Evolutionary conservation across 1,139 yeast genomes (phyloP), one percentile per base, ranked within the genome.

Genomic region (Blastobotrys arbuscula): DNA sequence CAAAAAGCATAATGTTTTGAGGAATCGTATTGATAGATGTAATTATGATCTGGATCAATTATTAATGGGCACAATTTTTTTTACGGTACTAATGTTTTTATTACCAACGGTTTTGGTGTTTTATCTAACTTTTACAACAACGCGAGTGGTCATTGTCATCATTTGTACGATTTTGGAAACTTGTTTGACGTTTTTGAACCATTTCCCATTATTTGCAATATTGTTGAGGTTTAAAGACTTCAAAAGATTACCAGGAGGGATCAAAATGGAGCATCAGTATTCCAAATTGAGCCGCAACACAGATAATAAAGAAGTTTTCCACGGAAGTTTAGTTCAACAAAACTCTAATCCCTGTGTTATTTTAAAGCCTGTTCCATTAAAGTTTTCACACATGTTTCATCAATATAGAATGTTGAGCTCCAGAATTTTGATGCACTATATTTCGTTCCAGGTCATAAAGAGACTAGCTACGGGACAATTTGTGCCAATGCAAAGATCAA

Each of bases 91-190:
- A 52, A 68, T 84, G 0, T 85, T 89, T 56, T 70, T 94, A 42
- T 67, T 89, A 46, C 98, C 98, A 1, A 92, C 99, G 0, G 84
- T 88, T 3, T 67, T 84, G 60, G 94, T 94, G 34, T 92, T 90
- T 62, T 92, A 94, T 62, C 61, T 82, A 34, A 78, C 84, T 42
- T 92, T 88, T 65, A 84, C 88, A 20, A 56, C 76, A 0, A 68
- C 82, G 10, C 70, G 90, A 47, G 61, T 88, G 31, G 55, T 73
- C 0, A 72, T 80, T 7, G 70, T 88, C 41, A 54, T 73, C 7
- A 50, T 74, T 6, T 71, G 78, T 44, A 81, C 84, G 16, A 54
- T 72, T 1, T 66, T 84, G 31, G 95, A 88, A 58, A 73, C 83
- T 43, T 51, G 75, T 0, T 74, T 87, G 52, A 80, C 92, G 10